Base-by-base conservation (phyloP, 345 rosid species). In the Isatis tinctoria region DNA sequence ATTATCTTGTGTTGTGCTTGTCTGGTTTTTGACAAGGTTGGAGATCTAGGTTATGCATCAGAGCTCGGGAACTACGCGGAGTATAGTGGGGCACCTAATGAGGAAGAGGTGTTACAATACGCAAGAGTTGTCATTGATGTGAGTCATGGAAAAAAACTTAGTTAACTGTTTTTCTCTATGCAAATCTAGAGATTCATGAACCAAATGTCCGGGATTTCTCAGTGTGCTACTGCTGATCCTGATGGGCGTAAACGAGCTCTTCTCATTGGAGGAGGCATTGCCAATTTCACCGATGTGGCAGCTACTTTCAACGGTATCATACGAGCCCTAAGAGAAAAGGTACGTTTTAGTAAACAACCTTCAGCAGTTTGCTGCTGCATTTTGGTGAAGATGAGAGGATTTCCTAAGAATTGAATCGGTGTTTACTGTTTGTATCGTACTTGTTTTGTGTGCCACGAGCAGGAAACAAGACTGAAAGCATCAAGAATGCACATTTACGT, bases 31-130 rank as follows among this genome's bases (percentile, higher is more conserved):
- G 64, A 66, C 48, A 69, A 96, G 99, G 99, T 96, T 59, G 98
- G 99, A 40, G 99, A 96, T 82, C 81, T 96, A 81, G 99, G 99
- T 20, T 96, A 85, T 78, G 98, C 99, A 36, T 88, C 96, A 4
- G 98, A 96, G 84, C 91, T 96, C 0, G 98, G 97, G 7, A 96
- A 96, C 80, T 92, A 96, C 40, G 98, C 98, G 16, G 98, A 96
- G 83, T 96, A 96, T 58, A 92, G 98, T 74, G 99, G 99, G 76
- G 99, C 99, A 62, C 99, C 99, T 13, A 95, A 87, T 33, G 98
- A 90, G 77, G 98, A 92, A 70, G 99, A 95, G 80, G 99, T 95
- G 28, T 75, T 92, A 83, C 98, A 92, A 41, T 95, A 95, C 77
- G 99, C 99, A 32, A 89, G 98, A 87, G 98, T 96, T 60, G 94